Evolutionary conservation across 768 basidiomycete species (phyloP), one percentile per base, ranked within the genome.

Genomic region (Lentinula boryana): DNA sequence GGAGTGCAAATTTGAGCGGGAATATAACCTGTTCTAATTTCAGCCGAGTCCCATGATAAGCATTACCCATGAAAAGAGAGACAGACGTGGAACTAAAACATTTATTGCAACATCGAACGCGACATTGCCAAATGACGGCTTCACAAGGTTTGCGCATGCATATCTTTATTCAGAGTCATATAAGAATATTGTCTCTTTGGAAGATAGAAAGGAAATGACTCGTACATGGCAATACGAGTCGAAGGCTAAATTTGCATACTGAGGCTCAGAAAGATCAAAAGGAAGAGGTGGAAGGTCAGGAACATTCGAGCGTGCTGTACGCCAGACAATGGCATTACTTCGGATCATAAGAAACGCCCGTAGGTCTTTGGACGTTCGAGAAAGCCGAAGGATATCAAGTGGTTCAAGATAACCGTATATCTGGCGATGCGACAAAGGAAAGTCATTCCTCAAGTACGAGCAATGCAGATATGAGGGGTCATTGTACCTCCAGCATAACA

Each of bases 241-340:
- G 59, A 83, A 82, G 9, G 71, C 72, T n/a, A 84, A 74, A 60
- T 72, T 74, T 8, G 76, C 73, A 60, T 78, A 82, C 58, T 78
- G 72, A 0, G 72, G 73, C 61, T 83, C 81, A 16, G 65, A 71
- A 57, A 83, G 65, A 65, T 83, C 81, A 3, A 58, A 49, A 0
- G 80, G 82, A 58, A 78, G 78, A 6, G 68, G 58, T 1, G 82
- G 82, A 5, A 81, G 66, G 15, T 70, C 73, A 33, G 64, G 56
- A 8, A 77, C 66, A 50, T 71, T 71, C 10, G 52, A 61, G n/a
- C 79, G 69, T 9, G 71, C 66, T 9, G 66, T 62, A 46, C 63
- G 68, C 78, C 77, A 79, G n/a, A 79, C 74, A 12, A 48, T 50
- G 21, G 58, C 50, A 52, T 38, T 58, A 31, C 57, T 60, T 27